Conservation (phyloP, 345 rosid species). For the Salix brachista region DNA sequence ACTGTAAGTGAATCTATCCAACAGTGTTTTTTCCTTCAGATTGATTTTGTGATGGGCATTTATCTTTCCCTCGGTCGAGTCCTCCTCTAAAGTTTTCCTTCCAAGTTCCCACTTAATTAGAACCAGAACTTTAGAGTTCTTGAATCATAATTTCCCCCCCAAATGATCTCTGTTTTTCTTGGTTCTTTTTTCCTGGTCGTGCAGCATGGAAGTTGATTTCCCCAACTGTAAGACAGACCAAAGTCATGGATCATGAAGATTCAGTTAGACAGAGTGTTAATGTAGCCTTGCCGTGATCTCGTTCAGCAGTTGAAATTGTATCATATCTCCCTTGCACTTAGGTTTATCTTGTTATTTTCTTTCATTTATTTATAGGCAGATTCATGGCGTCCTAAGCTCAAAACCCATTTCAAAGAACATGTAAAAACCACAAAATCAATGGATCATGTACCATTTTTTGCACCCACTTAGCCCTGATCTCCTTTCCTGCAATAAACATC, state of each 20-base stretch:
- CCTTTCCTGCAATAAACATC: too few species aligned
- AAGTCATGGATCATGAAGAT: slow-evolving; percentile 37
- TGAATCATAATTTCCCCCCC: too few species aligned
- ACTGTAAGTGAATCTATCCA: slow-evolving; percentile 46
- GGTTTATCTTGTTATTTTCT: not conserved
- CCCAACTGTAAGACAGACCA: slow-evolving; percentile 52
- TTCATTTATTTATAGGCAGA: not conserved
- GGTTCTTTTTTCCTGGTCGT: not conserved
- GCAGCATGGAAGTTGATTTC: slow-evolving; percentile 81
- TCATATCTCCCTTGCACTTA: not conserved
- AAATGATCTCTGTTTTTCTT: too few species aligned
- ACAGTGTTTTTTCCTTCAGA: not conserved
- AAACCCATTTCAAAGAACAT: not conserved
- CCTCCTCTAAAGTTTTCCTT: too few species aligned
- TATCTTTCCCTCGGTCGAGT: too few species aligned
- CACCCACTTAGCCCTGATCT: too few species aligned
- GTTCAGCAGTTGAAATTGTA: too few species aligned
- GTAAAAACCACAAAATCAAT: not conserved
- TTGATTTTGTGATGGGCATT: not conserved
- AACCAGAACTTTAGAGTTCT: too few species aligned
- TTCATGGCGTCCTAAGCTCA: not conserved
- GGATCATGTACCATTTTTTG: not conserved
- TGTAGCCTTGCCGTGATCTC: not conserved
- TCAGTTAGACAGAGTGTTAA: slow-evolving; percentile 19
- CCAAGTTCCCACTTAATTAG: too few species aligned